Evolutionary conservation across 768 basidiomycete species (phyloP).

Genomic region (Agaricus subrufescens): DNA sequence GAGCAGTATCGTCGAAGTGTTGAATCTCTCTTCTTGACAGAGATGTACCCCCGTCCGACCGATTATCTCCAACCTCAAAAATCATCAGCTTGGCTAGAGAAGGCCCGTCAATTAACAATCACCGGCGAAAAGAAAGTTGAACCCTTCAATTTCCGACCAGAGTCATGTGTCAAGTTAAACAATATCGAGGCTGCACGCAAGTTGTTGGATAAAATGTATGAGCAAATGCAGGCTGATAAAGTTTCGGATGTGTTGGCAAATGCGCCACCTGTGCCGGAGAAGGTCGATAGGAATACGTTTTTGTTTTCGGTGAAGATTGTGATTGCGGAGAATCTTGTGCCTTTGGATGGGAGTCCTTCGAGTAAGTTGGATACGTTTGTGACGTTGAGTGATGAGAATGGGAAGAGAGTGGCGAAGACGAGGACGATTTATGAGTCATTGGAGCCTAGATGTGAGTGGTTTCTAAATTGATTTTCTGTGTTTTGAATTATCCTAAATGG

Average conservation of each 20-base stretch:
- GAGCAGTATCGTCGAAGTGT: constrained; percentile 88
- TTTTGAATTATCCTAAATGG: background rate
- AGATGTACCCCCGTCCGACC: constrained; percentile 85
- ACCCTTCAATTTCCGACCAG: constrained; percentile 89
- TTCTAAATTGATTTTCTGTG: background rate
- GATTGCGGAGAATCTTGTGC: constrained; percentile 83
- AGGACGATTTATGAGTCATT: constrained; percentile 91
- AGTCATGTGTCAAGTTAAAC: constrained; percentile 97
- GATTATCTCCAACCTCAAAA: constrained; percentile 83
- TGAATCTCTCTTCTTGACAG: constrained; percentile 87
- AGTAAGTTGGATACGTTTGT: constrained; percentile 89
- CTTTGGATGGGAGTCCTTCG: constrained; percentile 70
- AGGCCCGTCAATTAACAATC: constrained; percentile 70
- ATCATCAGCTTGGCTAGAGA: constrained; percentile 85
- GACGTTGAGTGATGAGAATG: constrained; percentile 89
- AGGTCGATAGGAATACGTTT: constrained; percentile 62
- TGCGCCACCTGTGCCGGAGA: constrained; percentile 69
- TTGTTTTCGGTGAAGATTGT: constrained; percentile 93
- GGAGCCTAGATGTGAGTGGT: constrained; percentile 78
- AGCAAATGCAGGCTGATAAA: constrained; percentile 85
- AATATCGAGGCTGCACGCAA: constrained; percentile 91
- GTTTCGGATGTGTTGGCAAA: constrained; percentile 59
- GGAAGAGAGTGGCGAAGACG: constrained; percentile 88
- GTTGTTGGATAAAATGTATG: constrained; percentile 92
- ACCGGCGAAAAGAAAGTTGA: constrained; percentile 88